Conservation (phyloP, 352 stramenopile genomes). For the Thalassiosira ordinaria region DNA sequence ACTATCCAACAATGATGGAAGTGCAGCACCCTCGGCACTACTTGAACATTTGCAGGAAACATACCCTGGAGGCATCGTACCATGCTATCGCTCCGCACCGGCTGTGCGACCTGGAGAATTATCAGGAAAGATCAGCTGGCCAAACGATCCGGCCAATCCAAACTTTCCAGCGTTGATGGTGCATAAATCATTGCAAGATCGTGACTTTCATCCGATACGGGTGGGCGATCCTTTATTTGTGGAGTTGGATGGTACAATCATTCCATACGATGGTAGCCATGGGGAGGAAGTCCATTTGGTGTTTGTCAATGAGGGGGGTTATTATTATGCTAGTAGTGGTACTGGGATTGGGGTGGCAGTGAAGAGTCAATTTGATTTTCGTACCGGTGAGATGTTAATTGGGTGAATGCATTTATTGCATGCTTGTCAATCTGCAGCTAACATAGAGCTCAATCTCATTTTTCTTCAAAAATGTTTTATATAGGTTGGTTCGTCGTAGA, state of each 20-base stretch:
- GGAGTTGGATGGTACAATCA: conserved; percentile 63
- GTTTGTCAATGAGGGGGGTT: conserved; percentile 87
- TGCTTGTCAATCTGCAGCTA: too few species aligned
- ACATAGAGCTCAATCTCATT: too few species aligned
- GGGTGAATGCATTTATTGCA: too few species aligned
- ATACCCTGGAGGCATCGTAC: conserved; percentile 54
- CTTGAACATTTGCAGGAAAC: conserved; percentile 42
- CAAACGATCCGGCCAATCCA: conserved; percentile 53
- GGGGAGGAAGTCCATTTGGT: conserved; percentile 75
- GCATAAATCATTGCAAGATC: conserved; percentile 81
- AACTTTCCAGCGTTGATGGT: conserved; percentile 78
- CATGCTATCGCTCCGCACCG: conserved; percentile 72
- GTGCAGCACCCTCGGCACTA: neutral
- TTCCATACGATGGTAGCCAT: conserved; percentile 77
- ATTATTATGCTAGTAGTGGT: conserved; percentile 83
- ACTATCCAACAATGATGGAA: conserved; percentile 36
- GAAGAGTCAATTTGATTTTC: conserved; percentile 61
- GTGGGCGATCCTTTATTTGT: conserved; percentile 82
- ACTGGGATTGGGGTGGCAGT: conserved; percentile 75
- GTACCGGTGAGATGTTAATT: conserved; percentile 56
- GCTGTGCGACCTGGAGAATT: conserved; percentile 66
- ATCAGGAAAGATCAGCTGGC: conserved; percentile 69
- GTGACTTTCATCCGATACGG: conserved; percentile 64
- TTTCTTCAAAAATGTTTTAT: neutral
- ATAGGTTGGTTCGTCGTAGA: conserved; percentile 42